These are phyloP conservation scores for Rhodotorula sp. DNA, from an alignment of 1,284 basidiomycete species.

Conservation along the genomic window DNA sequence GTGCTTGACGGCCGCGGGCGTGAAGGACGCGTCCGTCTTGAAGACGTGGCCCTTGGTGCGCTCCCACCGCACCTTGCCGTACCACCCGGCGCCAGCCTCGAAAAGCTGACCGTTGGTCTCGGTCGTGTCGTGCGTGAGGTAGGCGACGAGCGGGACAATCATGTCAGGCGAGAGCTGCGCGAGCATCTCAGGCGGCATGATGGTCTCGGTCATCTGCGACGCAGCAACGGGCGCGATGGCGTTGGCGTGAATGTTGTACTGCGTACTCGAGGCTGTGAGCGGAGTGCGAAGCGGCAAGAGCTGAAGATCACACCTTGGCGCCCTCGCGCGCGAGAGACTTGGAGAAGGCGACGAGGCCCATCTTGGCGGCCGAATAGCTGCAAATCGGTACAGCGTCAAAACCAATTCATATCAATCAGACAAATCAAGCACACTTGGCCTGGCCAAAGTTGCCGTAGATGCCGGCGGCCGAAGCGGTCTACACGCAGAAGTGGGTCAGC, in stretches of 20 bases:
- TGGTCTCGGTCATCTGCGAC: slow-evolving; percentile 51
- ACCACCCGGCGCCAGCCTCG: slow-evolving; percentile 91
- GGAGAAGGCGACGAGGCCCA: slow-evolving; percentile 89
- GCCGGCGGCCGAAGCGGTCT: slow-evolving; percentile 81
- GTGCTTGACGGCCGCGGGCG: slow-evolving; percentile 86
- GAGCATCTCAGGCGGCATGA: slow-evolving; percentile 97
- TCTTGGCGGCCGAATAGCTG: slow-evolving; percentile 58
- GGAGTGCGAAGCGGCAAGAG: slow-evolving; percentile 15
- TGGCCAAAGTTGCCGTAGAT: slow-evolving; percentile 61
- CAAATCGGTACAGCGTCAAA: background rate
- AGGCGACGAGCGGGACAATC: slow-evolving; percentile 87
- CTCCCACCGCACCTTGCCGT: slow-evolving; percentile 92
- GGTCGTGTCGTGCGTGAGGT: slow-evolving; percentile 48
- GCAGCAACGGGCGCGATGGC: slow-evolving; percentile 82
- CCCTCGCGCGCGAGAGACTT: slow-evolving; percentile 75
- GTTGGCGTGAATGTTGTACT: slow-evolving; percentile 87
- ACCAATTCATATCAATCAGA: slow-evolving; percentile 55
- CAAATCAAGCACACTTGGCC: slow-evolving; percentile 43
- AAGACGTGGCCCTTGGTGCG: slow-evolving; percentile 80
- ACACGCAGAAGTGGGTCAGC: background rate
- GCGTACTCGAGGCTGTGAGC: slow-evolving; percentile 46
- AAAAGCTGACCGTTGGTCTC: slow-evolving; percentile 85
- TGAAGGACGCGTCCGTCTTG: slow-evolving; percentile 87
- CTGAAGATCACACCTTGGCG: slow-evolving; percentile 29
- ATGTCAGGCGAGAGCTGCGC: slow-evolving; percentile 89